Conservation (phyloP, 768 basidiomycete species). For the Phaffia tasmanica region DNA sequence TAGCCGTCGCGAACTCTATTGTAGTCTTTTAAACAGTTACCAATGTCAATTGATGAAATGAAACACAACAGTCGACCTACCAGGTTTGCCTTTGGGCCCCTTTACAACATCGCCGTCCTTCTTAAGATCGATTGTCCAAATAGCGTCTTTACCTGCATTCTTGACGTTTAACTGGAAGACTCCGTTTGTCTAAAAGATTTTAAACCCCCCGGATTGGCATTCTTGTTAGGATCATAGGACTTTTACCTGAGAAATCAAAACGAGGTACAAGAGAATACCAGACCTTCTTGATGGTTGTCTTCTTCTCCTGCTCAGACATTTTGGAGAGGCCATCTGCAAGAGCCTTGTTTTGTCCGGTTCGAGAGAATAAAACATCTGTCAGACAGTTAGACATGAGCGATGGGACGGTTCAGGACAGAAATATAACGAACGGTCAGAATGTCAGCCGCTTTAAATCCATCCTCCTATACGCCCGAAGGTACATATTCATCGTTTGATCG, state of each 20-base stretch:
- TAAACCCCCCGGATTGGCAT: neutral
- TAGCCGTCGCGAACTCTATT: neutral
- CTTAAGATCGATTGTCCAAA: slow-evolving; percentile 27
- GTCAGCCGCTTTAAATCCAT: slow-evolving; percentile 22
- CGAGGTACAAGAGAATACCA: neutral
- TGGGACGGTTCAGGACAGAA: neutral
- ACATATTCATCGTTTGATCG: neutral
- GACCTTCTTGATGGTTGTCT: slow-evolving; percentile 24
- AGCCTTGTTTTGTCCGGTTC: neutral
- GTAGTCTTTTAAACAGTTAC: no score
- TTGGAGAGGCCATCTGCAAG: slow-evolving; percentile 22
- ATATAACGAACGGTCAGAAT: slow-evolving; percentile 9
- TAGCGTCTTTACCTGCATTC: slow-evolving; percentile 5
- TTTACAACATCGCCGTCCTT: slow-evolving; percentile 27
- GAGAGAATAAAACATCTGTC: no score
- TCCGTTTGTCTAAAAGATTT: slow-evolving; percentile 16
- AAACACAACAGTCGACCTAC: neutral
- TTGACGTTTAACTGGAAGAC: slow-evolving; percentile 26
- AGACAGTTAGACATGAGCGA: neutral
- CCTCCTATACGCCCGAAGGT: slow-evolving; percentile 9
- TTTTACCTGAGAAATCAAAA: neutral
- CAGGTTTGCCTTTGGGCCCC: slow-evolving; percentile 24
- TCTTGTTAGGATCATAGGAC: neutral
- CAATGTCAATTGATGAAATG: no score
- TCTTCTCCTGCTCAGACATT: slow-evolving; percentile 21